These are phyloP conservation scores for Scleromitrula shiraiana DNA, from an alignment of 2,329 filamentous ascomycete genomes.

Conservation along the genomic window DNA sequence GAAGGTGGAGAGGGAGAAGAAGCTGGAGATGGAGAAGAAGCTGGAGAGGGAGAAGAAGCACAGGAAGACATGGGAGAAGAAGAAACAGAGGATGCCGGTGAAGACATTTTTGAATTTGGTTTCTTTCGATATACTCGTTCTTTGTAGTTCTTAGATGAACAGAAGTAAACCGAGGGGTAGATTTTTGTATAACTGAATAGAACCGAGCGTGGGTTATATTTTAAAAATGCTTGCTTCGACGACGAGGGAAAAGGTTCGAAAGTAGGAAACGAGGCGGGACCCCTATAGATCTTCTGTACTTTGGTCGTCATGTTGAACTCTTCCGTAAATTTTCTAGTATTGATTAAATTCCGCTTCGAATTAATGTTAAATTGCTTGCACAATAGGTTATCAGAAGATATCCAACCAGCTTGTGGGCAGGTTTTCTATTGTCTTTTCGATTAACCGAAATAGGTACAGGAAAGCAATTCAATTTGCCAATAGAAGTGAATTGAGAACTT, in stretches of 20 bases:
- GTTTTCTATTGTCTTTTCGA: neutral
- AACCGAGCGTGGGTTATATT: conserved; percentile 2
- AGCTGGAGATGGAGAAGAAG: neutral
- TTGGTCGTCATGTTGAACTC: conserved; percentile 4
- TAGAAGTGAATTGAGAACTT: neutral
- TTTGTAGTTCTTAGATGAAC: neutral
- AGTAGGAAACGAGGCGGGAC: neutral
- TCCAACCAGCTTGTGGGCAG: too few species aligned
- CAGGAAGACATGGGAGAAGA: neutral
- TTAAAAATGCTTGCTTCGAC: neutral
- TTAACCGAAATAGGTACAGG: too few species aligned
- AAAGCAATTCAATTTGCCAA: neutral
- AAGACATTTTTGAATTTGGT: neutral
- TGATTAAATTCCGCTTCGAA: neutral
- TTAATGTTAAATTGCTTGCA: neutral
- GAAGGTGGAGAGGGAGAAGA: neutral
- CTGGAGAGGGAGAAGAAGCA: neutral
- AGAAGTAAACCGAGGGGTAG: conserved; percentile 2
- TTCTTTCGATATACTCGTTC: neutral
- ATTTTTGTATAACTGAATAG: neutral
- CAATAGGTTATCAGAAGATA: too few species aligned
- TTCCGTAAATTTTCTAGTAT: too few species aligned
- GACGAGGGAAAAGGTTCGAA: neutral
- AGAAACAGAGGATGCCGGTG: neutral
- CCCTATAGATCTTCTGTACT: neutral